These are phyloP conservation scores for Xylaria curta DNA, from an alignment of 495 filamentous ascomycete species.

Conservation along the genomic window DNA sequence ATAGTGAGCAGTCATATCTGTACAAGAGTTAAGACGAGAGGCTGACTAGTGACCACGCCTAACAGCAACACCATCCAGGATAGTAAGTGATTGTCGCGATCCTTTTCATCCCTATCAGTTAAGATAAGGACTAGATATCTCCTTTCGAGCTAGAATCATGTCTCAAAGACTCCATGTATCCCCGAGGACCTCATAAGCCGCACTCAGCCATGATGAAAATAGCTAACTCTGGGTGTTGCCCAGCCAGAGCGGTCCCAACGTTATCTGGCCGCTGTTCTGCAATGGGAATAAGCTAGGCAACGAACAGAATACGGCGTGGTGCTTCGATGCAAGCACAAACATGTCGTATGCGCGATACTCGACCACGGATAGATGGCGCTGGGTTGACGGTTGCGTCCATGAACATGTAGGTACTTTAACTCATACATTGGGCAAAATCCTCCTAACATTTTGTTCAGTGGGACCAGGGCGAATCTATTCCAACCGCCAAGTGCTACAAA, in stretches of 20 bases:
- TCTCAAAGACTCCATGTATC: not conserved
- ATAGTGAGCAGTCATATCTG: constrained; percentile 35
- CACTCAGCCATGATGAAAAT: not conserved
- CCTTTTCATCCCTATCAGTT: not conserved
- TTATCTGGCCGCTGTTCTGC: constrained; percentile 54
- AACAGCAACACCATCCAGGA: constrained; percentile 53
- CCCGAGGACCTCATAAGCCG: not conserved
- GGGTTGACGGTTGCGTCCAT: constrained; percentile 55
- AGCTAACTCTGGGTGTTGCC: not conserved
- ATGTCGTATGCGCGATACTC: constrained; percentile 56
- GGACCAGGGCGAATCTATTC: constrained; percentile 49
- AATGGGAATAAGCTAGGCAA: constrained; percentile 47
- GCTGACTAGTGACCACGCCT: not conserved
- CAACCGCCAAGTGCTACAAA: constrained; percentile 47
- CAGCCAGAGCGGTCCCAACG: constrained; percentile 42
- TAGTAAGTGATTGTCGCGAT: constrained; percentile 29
- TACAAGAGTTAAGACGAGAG: not conserved
- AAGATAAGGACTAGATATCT: not conserved
- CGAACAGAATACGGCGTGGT: constrained; percentile 49
- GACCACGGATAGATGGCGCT: constrained; percentile 51
- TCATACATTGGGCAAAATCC: constrained; percentile 14
- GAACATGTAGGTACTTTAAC: constrained; percentile 50
- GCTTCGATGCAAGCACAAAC: constrained; percentile 54
- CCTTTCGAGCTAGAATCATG: not conserved
- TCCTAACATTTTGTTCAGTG: constrained; percentile 38